These are phyloP conservation scores for Omphalea diandra DNA, from an alignment of 441 rosid species.

Conservation along the genomic window DNA sequence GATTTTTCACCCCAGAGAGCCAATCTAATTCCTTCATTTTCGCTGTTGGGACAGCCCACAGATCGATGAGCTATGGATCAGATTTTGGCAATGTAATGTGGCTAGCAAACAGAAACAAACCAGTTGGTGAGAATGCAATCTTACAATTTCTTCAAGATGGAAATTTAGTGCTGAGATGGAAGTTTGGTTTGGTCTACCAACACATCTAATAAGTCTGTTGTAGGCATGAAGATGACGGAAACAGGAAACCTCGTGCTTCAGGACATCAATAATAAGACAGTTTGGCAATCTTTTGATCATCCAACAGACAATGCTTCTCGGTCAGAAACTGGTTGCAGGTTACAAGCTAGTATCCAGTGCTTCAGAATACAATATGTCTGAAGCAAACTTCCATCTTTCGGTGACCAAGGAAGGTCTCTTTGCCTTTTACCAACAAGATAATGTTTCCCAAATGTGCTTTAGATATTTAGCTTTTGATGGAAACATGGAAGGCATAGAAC, in stretches of 20 bases:
- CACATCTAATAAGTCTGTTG: too few relatives aligned
- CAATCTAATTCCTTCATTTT: too few relatives aligned
- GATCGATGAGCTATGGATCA: too few relatives aligned
- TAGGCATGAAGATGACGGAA: not conserved
- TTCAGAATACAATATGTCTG: not conserved
- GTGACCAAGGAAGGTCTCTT: not conserved
- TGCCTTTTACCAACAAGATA: not conserved
- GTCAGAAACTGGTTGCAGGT: conserved; percentile 9
- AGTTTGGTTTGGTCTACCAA: not conserved
- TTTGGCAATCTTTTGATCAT: conserved; percentile 25
- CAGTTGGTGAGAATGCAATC: not conserved
- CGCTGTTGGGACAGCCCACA: too few relatives aligned
- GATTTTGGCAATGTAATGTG: too few relatives aligned
- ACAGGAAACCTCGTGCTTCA: not conserved
- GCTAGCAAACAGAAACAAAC: too few relatives aligned
- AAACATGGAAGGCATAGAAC: not conserved
- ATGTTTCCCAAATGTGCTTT: not conserved
- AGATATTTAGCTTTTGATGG: not conserved
- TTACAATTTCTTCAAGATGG: not conserved
- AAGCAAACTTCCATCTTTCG: not conserved
- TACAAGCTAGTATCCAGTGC: not conserved
- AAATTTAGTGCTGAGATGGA: not conserved
- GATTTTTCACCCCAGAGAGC: too few relatives aligned
- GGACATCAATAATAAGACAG: not conserved
- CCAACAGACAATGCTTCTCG: conserved; percentile 27